Conservation (phyloP, 257 asterid species). For the Ilex asprella region DNA sequence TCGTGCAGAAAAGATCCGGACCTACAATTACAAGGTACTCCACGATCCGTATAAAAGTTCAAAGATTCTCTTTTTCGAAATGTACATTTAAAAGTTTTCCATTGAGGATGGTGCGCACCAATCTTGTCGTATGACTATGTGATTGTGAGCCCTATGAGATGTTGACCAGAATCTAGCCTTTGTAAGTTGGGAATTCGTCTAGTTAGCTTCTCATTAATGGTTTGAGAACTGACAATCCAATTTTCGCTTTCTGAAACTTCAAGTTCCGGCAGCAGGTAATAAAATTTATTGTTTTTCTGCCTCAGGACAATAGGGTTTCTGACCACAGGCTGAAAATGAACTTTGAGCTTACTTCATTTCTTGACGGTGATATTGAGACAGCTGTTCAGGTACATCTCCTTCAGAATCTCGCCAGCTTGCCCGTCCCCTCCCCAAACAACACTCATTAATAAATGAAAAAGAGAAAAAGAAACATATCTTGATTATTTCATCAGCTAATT, state of each 20-base stretch:
- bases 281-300: slow-evolving; percentile 4
- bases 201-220: too few relatives aligned
- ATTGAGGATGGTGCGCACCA: too few relatives aligned
- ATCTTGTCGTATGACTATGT: too few relatives aligned
- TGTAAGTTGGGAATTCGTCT: too few relatives aligned
- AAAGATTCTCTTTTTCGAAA: too few relatives aligned
- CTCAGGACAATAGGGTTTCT: slow-evolving; percentile 90
- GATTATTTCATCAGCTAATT: neutral
- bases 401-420: neutral
- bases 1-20: slow-evolving; percentile 93
- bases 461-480: neutral
- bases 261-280: too few relatives aligned
- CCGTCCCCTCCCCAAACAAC: neutral
- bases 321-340: slow-evolving; percentile 96
- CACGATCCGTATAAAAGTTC: too few relatives aligned
- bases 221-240: neutral
- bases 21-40: slow-evolving; percentile 89
- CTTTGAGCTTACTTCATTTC: slow-evolving; percentile 77
- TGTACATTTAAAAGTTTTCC: too few relatives aligned
- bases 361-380: slow-evolving; percentile 83
- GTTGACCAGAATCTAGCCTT: too few relatives aligned
- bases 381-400: slow-evolving; percentile 71
- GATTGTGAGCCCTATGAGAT: too few relatives aligned
- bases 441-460: neutral
- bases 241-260: neutral